These are phyloP conservation scores for Suillus decipiens DNA, from an alignment of 768 basidiomycete genomes.

Conservation along the genomic window DNA sequence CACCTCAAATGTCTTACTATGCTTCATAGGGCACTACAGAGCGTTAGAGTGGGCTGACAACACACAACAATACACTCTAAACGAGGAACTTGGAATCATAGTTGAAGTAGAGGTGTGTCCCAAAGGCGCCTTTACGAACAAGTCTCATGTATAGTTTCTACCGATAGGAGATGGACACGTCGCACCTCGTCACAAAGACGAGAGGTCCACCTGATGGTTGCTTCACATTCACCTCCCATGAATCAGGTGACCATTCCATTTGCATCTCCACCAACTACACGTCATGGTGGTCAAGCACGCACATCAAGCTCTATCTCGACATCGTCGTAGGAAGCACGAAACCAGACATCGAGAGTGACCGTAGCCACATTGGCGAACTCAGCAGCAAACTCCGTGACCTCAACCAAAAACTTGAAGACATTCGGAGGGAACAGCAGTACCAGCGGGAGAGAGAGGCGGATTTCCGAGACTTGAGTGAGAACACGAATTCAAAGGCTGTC, in stretches of 20 bases:
- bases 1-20: neutral
- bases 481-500: constrained; percentile 88
- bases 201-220: constrained; percentile 88
- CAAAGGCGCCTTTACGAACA: neutral
- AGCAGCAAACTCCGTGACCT: constrained; percentile 86
- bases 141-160: neutral
- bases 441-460: constrained; percentile 94
- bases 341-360: constrained; percentile 84
- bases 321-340: constrained; percentile 89
- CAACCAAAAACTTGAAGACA: constrained; percentile 91
- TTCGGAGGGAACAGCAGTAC: constrained; percentile 95
- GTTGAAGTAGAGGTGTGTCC: constrained; percentile 84
- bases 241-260: constrained; percentile 95
- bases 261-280: constrained; percentile 94
- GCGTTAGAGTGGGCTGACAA: constrained; percentile 90
- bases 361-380: constrained; percentile 80
- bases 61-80: constrained; percentile 63
- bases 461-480: constrained; percentile 86
- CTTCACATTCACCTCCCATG: constrained; percentile 98
- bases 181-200: constrained; percentile 82
- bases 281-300: constrained; percentile 82
- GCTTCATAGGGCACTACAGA: constrained; percentile 73
- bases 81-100: constrained; percentile 82
- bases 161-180: constrained; percentile 79
- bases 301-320: constrained; percentile 94